Percentiles rank a stretch among this genome's conserved stretches.
Evolutionary conservation across 1,284 basidiomycete genomes (phyloP).

Genomic region (Gomphus bonarii): DNA sequence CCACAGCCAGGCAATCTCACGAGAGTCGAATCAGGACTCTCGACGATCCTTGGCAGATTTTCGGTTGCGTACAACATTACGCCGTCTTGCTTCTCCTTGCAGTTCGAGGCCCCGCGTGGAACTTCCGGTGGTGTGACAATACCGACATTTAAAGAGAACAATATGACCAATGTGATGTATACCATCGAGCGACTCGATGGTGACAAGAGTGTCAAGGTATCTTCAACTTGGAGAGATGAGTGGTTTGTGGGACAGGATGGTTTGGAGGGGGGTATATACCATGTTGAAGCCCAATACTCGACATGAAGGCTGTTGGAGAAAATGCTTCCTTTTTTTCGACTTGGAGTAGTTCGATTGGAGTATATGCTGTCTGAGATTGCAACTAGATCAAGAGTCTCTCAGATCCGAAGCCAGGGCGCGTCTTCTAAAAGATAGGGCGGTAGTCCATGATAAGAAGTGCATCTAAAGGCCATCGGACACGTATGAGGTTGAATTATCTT

Average conservation of each 20-base stretch:
- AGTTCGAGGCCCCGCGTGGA: conserved; percentile 24
- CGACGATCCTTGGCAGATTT: conserved; percentile 32
- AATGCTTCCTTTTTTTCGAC: too few relatives aligned
- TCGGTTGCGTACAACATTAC: conserved; percentile 24
- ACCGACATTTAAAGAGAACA: conserved; percentile 21
- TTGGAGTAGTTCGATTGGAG: too few relatives aligned
- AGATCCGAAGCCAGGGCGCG: too few relatives aligned
- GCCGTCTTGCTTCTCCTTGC: conserved; percentile 15
- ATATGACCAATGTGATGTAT: conserved; percentile 14
- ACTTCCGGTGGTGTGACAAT: conserved; percentile 24
- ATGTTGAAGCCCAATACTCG: background rate
- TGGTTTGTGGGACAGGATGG: conserved; percentile 2
- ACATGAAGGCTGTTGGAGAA: background rate
- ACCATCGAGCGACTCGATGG: conserved; percentile 18
- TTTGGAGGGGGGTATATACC: conserved; percentile 5
- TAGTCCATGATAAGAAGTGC: too few relatives aligned
- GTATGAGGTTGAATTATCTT: too few relatives aligned
- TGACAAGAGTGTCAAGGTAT: background rate
- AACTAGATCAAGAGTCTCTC: too few relatives aligned
- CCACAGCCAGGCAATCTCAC: conserved; percentile 30
- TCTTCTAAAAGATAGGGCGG: too few relatives aligned
- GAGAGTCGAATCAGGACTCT: conserved; percentile 31
- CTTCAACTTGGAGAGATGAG: background rate
- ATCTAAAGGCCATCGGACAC: too few relatives aligned
- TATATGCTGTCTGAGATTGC: too few relatives aligned